Percentiles rank a stretch among this genome's conserved stretches.
phyloP scores from a whole-genome alignment of 257 asterid genomes.

The Anisodus acutangulus region DNA sequence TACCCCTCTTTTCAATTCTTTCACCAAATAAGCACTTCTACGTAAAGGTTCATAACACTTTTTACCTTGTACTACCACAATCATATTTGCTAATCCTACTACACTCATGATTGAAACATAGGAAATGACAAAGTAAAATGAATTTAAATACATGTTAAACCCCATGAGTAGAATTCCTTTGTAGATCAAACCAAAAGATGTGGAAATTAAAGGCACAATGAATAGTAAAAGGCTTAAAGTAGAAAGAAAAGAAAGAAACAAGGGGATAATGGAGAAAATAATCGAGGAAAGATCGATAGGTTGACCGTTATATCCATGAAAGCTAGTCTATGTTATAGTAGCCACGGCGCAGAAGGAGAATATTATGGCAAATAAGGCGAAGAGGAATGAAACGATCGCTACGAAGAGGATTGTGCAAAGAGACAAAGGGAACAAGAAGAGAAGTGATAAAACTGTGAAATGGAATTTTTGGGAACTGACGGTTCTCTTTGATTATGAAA shows the following conservation, averaged over 20 bases:
- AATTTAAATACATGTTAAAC: background rate
- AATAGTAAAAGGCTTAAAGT: constrained; percentile 10
- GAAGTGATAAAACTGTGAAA: background rate
- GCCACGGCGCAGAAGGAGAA: background rate
- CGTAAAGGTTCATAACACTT: background rate
- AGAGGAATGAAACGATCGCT: background rate
- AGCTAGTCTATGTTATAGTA: background rate
- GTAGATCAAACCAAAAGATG: constrained; percentile 6
- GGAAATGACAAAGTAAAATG: background rate
- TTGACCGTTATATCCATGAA: background rate
- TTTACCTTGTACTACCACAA: background rate
- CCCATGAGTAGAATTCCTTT: background rate
- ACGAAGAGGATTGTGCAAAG: background rate
- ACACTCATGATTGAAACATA: constrained; percentile 10
- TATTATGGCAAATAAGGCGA: background rate
- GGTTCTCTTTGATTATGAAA: constrained; percentile 16
- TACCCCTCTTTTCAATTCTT: background rate
- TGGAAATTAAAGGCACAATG: background rate
- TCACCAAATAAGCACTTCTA: constrained; percentile 21
- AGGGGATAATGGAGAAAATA: background rate
- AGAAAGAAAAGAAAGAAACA: background rate
- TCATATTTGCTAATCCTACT: constrained; percentile 2
- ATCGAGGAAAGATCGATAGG: background rate
- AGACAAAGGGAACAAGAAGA: background rate
- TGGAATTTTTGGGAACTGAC: background rate